These are phyloP conservation scores for Phaeolepiota aurea DNA, from an alignment of 768 basidiomycete genomes.

Conservation along the genomic window DNA sequence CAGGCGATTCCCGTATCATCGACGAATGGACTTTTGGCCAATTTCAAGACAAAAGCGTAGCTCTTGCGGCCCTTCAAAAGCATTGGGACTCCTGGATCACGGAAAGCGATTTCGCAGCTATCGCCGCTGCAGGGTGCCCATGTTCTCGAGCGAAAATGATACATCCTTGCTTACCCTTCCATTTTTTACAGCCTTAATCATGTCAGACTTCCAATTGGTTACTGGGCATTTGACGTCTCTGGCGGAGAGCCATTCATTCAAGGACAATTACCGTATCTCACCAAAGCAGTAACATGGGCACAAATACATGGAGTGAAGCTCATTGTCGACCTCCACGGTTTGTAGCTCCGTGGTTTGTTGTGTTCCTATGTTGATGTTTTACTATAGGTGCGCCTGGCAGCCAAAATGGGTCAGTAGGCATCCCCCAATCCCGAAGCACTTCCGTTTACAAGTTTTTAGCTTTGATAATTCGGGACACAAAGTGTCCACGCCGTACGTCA, in stretches of 20 bases:
- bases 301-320: conserved; percentile 63
- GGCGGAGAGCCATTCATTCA: conserved; percentile 72
- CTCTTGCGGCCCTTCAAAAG: conserved; percentile 39
- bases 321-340: conserved; percentile 69
- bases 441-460: conserved; percentile 23
- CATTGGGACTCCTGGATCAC: conserved; percentile 87
- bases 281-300: conserved; percentile 67
- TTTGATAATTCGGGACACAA: conserved; percentile 79
- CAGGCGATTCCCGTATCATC: conserved; percentile 46
- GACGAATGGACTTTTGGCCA: conserved; percentile 79
- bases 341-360: conserved; percentile 4
- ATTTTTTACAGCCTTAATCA: conserved; percentile 57
- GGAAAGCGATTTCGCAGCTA: conserved; percentile 67
- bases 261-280: conserved; percentile 66
- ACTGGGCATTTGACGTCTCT: conserved; percentile 82
- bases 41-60: conserved; percentile 43
- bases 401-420: conserved; percentile 61
- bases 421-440: not conserved
- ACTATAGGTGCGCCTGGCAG: conserved; percentile 63
- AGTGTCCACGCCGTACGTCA: conserved; percentile 41
- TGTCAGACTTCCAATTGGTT: conserved; percentile 80
- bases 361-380: not conserved
- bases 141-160: no score
- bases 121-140: conserved; percentile 65
- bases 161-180: conserved; percentile 3